Evolutionary conservation across 2,329 filamentous ascomycete genomes (phyloP), one percentile per base, ranked within the genome.

Genomic region (Ophiosphaerella narmari): DNA sequence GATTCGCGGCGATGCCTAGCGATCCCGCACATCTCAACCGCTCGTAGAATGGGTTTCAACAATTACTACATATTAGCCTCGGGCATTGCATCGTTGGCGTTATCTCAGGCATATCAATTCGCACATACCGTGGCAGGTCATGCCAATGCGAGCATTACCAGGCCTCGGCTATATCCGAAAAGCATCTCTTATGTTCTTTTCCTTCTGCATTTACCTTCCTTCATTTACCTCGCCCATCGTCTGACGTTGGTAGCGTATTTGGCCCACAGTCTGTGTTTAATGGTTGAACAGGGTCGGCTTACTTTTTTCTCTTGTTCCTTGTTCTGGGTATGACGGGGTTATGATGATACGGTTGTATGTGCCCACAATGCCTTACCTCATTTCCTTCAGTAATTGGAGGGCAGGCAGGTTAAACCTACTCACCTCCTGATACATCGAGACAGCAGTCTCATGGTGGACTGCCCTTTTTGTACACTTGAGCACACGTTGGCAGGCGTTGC

Each of bases 161-260:
- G 53, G 46, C 53, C 52, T 52, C 46, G 59, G 52, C 54, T 55
- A 52, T 46, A 49, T 54, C 35, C 53, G 46, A 65, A 67, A 66
- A 67, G 64, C 54, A 66, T 72, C 48, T 70, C 65, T 43, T 69
- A 60, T 68, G 65, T 71, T 50, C 60, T 60, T 65, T 45, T 39
- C 64, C 65, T 63, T 46, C 3, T 54, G 38, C 52, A 54, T 40
- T 49, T 56, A 58, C 54, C 50, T 57, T 42, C 54, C 50, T 57
- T 42, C 14, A 42, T 39, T 48, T 50, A 50, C 31, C 38, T 24
- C 42, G 55, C 53, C 55, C 48, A 39, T 54, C 44, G 43, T 48
- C 43, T 33, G 38, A 39, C 39, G 55, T 56, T 45, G 54, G 50
- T 51, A 51, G 39, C 46, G 48, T 52, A 54, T 47, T 54, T 56